Conservation (phyloP, 1,284 basidiomycete genomes). For the Leccinum griseonigrum region DNA sequence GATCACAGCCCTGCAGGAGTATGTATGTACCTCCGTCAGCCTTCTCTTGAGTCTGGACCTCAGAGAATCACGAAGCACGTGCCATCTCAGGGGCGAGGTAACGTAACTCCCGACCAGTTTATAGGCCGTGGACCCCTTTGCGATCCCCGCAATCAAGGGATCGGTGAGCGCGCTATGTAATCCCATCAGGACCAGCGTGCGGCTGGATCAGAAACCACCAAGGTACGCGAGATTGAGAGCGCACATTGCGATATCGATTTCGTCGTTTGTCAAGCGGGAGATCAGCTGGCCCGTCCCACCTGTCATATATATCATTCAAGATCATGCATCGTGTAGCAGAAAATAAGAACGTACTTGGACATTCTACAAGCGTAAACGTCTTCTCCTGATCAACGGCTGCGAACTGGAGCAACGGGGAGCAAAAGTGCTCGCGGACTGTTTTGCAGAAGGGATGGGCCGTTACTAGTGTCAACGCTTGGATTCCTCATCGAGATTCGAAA, state of each 20-base stretch:
- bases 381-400: conserved; percentile 60
- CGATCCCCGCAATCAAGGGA: conserved; percentile 90
- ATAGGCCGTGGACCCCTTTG: conserved; percentile 73
- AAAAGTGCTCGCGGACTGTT: conserved; percentile 87
- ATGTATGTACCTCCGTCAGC: neutral
- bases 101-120: conserved; percentile 95
- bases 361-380: conserved; percentile 84
- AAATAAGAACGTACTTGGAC: conserved; percentile 63
- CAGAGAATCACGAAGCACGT: neutral
- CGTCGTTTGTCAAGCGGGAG: conserved; percentile 73
- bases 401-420: conserved; percentile 82
- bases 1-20: conserved; percentile 76
- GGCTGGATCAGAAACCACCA: neutral
- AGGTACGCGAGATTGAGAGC: conserved; percentile 18
- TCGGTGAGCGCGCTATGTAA: conserved; percentile 83
- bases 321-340: neutral
- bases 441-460: neutral
- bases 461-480: conserved; percentile 3
- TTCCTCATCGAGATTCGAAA: neutral
- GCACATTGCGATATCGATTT: conserved; percentile 89
- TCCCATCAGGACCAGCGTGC: neutral
- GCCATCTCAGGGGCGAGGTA: conserved; percentile 85
- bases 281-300: conserved; percentile 93
- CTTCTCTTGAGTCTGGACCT: neutral
- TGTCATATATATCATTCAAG: conserved; percentile 25